Conservation (phyloP, 805 yeast genomes). For the Saturnispora sanitii region DNA sequence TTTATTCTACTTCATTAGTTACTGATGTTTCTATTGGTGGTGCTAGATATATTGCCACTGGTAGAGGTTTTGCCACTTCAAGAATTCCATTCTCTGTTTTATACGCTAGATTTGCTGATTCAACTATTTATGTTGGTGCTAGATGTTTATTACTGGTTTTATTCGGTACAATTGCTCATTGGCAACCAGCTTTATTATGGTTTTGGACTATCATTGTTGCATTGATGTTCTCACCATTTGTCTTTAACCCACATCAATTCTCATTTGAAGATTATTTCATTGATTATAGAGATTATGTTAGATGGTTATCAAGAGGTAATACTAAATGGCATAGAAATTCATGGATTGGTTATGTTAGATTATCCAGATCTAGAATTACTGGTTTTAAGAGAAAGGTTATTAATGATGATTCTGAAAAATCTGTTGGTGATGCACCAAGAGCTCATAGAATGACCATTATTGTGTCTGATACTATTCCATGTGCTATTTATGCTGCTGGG, state of each 20-base stretch:
- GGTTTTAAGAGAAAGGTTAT: slow-evolving; percentile 57
- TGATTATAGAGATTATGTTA: slow-evolving; percentile 43
- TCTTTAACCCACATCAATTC: slow-evolving; percentile 73
- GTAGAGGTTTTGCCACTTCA: slow-evolving; percentile 77
- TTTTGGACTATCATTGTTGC: slow-evolving; percentile 66
- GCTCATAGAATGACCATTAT: slow-evolving; percentile 70
- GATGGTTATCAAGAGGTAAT: slow-evolving; percentile 82
- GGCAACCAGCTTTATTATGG: slow-evolving; percentile 52
- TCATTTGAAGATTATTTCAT: slow-evolving; percentile 58
- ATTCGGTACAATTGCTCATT: slow-evolving; percentile 50
- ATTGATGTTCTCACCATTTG: slow-evolving; percentile 58
- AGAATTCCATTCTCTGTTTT: slow-evolving; percentile 57
- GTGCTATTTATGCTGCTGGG: slow-evolving; percentile 66
- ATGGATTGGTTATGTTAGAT: slow-evolving; percentile 70
- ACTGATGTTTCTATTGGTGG: slow-evolving; percentile 76
- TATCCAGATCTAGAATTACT: slow-evolving; percentile 45
- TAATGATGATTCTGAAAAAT: slow-evolving; percentile 72
- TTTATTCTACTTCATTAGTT: slow-evolving; percentile 60
- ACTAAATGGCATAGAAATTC: slow-evolving; percentile 55
- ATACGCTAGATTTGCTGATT: slow-evolving; percentile 60
- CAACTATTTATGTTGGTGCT: slow-evolving; percentile 57
- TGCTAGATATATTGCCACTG: slow-evolving; percentile 79
- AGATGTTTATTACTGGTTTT: slow-evolving; percentile 41
- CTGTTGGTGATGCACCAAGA: slow-evolving; percentile 76
- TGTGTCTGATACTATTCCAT: slow-evolving; percentile 63